Evolutionary conservation across 148 eudicot species (phyloP).

Genomic region (Linanthus parryae): DNA sequence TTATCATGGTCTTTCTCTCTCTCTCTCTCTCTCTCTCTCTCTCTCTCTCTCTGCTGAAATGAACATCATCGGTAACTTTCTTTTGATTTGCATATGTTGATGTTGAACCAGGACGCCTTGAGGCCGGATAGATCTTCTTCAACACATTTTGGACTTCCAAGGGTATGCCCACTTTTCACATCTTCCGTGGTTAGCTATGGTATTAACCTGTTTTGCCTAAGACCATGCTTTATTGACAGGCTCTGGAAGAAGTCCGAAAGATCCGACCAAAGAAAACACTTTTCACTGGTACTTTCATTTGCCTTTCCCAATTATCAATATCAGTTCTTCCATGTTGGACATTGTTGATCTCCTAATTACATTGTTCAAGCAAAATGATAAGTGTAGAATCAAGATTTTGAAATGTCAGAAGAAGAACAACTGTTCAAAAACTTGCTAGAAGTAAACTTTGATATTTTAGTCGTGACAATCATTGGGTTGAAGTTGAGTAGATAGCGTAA

Average conservation of each 20-base stretch:
- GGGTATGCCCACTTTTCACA: constrained; percentile 29
- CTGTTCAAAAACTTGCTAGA: background rate
- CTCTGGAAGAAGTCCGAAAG: constrained; percentile 88
- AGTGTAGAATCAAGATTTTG: constrained; percentile 5
- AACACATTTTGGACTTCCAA: constrained; percentile 99
- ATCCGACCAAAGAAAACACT: constrained; percentile 87
- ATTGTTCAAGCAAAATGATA: background rate
- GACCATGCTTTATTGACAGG: constrained; percentile 33
- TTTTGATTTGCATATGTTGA: constrained; percentile 5
- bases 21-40: constrained; percentile 6
- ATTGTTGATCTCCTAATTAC: background rate
- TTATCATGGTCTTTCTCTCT: constrained; percentile 51
- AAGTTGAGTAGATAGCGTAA: background rate
- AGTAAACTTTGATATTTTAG: no score
- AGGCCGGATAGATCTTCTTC: constrained; percentile 91
- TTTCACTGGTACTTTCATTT: constrained; percentile 93
- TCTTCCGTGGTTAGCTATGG: background rate
- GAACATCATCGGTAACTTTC: background rate
- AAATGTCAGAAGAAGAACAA: background rate
- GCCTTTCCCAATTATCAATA: no score
- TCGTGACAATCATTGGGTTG: no score
- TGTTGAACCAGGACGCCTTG: constrained; percentile 64
- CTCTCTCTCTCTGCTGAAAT: no score
- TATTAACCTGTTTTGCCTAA: background rate
- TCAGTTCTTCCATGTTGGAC: no score